Percentiles rank a stretch among this genome's conserved stretches.
phyloP scores from a whole-genome alignment of 108 stramenopile species.

The Pseudonitzschia multistriata region DNA sequence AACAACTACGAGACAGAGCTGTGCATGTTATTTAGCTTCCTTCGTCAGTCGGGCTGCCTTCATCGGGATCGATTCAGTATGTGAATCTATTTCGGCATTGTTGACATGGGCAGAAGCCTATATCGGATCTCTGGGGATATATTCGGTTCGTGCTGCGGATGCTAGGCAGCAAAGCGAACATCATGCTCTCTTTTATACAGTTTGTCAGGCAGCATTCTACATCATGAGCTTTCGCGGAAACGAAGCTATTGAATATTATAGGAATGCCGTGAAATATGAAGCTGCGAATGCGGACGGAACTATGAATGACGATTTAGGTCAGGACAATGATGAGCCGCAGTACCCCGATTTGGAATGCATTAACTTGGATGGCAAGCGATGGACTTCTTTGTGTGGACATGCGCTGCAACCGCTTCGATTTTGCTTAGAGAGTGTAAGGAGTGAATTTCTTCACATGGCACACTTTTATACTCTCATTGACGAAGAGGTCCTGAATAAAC shows the following conservation, averaged over 20 bases:
- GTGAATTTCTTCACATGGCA: conserved; percentile 91
- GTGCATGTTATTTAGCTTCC: conserved; percentile 93
- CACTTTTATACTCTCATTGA: conserved; percentile 39
- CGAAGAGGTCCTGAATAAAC: conserved; percentile 26
- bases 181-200: conserved; percentile 91
- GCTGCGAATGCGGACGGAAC: conserved; percentile 4
- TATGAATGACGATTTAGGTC: background rate
- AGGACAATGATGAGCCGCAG: conserved; percentile 11
- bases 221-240: conserved; percentile 94
- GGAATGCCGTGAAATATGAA: conserved; percentile 29
- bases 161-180: conserved; percentile 55
- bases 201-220: conserved; percentile 96
- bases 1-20: conserved; percentile 72
- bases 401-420: conserved; percentile 83
- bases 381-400: conserved; percentile 67
- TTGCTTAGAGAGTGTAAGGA: conserved; percentile 90
- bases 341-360: conserved; percentile 44
- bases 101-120: conserved; percentile 87
- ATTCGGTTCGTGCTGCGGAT: conserved; percentile 42
- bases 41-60: conserved; percentile 89
- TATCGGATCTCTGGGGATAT: conserved; percentile 44
- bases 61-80: conserved; percentile 75
- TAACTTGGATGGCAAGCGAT: conserved; percentile 51
- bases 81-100: conserved; percentile 73
- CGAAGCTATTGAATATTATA: conserved; percentile 66